phyloP scores from a whole-genome alignment of 306 rosid genomes.

The Albizia julibrissin region DNA sequence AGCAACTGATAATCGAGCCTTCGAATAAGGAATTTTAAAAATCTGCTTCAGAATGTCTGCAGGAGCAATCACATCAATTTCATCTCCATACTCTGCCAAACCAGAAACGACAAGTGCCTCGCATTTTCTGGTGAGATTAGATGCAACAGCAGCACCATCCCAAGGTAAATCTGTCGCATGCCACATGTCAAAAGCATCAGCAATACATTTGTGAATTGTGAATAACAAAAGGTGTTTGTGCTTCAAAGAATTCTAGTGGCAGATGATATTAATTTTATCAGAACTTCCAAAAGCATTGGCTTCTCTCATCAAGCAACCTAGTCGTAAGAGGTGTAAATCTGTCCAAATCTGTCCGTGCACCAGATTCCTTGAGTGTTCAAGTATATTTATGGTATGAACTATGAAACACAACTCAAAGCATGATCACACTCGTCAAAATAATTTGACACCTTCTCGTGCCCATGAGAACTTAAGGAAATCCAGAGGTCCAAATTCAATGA shows the following conservation, averaged over 20 bases:
- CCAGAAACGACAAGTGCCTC: conserved; percentile 96
- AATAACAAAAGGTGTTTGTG: neutral
- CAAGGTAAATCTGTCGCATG: conserved; percentile 69
- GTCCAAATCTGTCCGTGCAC: conserved; percentile 4
- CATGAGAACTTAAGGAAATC: neutral
- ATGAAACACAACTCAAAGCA: neutral
- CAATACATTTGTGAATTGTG: conserved; percentile 1
- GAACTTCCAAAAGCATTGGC: neutral
- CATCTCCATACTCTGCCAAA: conserved; percentile 91
- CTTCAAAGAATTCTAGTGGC: neutral
- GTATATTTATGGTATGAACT: conserved; percentile 23
- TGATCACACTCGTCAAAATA: neutral
- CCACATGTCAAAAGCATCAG: conserved; percentile 29
- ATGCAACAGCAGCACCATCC: conserved; percentile 72
- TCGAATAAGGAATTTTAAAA: conserved; percentile 94
- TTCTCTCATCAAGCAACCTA: neutral
- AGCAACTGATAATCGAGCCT: conserved; percentile 85
- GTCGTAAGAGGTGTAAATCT: conserved; percentile 28
- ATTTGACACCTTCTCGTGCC: conserved; percentile 1
- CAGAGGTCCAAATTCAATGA: neutral
- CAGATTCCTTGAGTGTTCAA: conserved; percentile 6
- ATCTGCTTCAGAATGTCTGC: conserved; percentile 93
- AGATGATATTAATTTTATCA: neutral
- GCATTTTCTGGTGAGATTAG: conserved; percentile 79
- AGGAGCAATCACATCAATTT: conserved; percentile 93